These are phyloP conservation scores for Aspergillus sparsus DNA, from an alignment of 495 filamentous ascomycete species.

Conservation along the genomic window DNA sequence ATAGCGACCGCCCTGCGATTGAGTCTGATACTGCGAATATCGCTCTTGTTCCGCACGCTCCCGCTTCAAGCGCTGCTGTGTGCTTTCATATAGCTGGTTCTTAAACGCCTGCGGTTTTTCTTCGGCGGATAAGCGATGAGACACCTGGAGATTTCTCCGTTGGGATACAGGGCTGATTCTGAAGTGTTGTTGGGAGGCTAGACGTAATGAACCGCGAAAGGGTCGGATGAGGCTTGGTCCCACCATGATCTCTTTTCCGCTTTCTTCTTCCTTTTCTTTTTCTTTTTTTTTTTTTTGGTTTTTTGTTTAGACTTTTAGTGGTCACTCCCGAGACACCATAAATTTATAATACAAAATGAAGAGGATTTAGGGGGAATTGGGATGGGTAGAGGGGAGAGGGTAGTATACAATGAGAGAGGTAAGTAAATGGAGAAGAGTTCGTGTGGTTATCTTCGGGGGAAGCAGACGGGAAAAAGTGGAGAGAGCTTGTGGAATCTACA, in stretches of 20 bases:
- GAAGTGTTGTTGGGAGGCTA: conserved; percentile 19
- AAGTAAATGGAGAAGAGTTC: no score
- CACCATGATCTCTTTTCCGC: conserved; percentile 2
- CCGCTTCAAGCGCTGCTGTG: conserved; percentile 68
- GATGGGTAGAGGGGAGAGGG: no score
- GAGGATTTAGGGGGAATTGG: no score
- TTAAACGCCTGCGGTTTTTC: conserved; percentile 62
- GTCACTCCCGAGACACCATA: no score
- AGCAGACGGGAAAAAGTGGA: no score
- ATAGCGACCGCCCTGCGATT: conserved; percentile 55
- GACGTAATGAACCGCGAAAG: conserved; percentile 22
- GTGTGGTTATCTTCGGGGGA: no score
- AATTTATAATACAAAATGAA: no score
- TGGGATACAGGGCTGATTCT: conserved; percentile 8
- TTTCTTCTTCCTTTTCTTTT: not conserved
- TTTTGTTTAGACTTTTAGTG: not conserved
- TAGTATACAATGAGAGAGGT: no score
- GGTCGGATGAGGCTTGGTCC: not conserved
- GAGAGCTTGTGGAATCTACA: no score
- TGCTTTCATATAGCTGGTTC: conserved; percentile 85
- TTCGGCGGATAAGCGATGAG: conserved; percentile 27
- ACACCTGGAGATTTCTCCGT: conserved; percentile 28
- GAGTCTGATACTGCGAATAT: conserved; percentile 58
- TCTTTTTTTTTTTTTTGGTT: no score
- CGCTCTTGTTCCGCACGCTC: conserved; percentile 71